Conservation (phyloP, 2,329 filamentous ascomycete species). For the Ustilaginoidea virens region DNA sequence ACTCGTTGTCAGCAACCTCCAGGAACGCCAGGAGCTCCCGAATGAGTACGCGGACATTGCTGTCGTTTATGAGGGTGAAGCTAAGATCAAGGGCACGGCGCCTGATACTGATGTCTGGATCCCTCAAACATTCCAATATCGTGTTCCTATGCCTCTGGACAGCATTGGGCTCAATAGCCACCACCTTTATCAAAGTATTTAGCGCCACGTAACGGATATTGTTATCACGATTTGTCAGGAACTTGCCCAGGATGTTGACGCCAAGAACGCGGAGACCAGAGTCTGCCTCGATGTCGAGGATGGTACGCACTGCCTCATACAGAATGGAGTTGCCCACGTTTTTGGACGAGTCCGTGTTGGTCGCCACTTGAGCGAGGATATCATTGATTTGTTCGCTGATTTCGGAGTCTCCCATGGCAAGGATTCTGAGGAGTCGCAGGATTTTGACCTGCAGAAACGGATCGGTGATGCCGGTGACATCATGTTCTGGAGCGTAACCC, state of each 20-base stretch:
- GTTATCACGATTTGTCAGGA: conserved; percentile 96
- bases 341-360: conserved; percentile 94
- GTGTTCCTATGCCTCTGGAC: conserved; percentile 96
- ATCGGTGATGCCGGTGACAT: conserved; percentile 95
- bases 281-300: conserved; percentile 95
- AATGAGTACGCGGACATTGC: conserved; percentile 86
- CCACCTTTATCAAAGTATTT: conserved; percentile 95
- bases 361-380: conserved; percentile 91
- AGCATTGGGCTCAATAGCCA: conserved; percentile 93
- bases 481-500: conserved; percentile 93
- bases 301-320: conserved; percentile 93
- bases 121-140: conserved; percentile 86
- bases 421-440: conserved; percentile 66
- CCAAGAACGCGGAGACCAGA: conserved; percentile 86
- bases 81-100: conserved; percentile 91
- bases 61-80: conserved; percentile 95
- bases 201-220: conserved; percentile 97
- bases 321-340: conserved; percentile 97
- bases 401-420: conserved; percentile 71
- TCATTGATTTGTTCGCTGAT: conserved; percentile 98
- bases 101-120: conserved; percentile 96
- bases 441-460: conserved; percentile 98
- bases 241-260: conserved; percentile 97
- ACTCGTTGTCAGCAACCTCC: conserved; percentile 94
- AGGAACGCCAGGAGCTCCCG: conserved; percentile 87